Evolutionary conservation across 179 eudicot genomes (phyloP).

Genomic region (Silene coronaria): DNA sequence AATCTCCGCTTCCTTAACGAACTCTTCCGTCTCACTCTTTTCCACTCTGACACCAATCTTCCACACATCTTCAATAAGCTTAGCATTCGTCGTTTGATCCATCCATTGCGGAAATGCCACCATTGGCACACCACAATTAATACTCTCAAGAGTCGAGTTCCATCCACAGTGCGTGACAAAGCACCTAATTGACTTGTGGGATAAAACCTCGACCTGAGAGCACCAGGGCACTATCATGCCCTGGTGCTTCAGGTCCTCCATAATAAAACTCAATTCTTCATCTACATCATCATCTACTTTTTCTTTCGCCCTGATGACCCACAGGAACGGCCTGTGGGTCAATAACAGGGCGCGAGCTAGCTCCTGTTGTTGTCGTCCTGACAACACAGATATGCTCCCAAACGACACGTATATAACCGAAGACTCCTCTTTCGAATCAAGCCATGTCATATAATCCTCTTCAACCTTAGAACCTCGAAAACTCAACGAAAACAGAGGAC

Average conservation of each 20-base stretch:
- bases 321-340: conserved; percentile 32
- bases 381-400: conserved; percentile 37
- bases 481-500: conserved; percentile 35
- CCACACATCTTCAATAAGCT: conserved; percentile 37
- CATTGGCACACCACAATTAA: conserved; percentile 35
- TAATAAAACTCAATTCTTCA: neutral
- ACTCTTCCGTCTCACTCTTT: conserved; percentile 13
- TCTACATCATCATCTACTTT: neutral
- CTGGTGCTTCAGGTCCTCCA: conserved; percentile 16
- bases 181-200: conserved; percentile 35
- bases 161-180: conserved; percentile 47
- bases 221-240: conserved; percentile 43
- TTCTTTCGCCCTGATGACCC: conserved; percentile 38
- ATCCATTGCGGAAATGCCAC: conserved; percentile 37
- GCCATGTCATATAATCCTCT: conserved; percentile 36
- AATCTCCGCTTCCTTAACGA: conserved; percentile 31
- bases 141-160: conserved; percentile 43
- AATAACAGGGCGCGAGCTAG: conserved; percentile 30
- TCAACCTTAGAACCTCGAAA: neutral
- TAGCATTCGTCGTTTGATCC: conserved; percentile 39
- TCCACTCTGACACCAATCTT: conserved; percentile 28
- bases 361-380: conserved; percentile 36
- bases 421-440: conserved; percentile 21
- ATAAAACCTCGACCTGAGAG: conserved; percentile 37
- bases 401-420: conserved; percentile 45